phyloP scores from a whole-genome alignment of 768 basidiomycete genomes.

The Hygrophoropsis aurantiaca region DNA sequence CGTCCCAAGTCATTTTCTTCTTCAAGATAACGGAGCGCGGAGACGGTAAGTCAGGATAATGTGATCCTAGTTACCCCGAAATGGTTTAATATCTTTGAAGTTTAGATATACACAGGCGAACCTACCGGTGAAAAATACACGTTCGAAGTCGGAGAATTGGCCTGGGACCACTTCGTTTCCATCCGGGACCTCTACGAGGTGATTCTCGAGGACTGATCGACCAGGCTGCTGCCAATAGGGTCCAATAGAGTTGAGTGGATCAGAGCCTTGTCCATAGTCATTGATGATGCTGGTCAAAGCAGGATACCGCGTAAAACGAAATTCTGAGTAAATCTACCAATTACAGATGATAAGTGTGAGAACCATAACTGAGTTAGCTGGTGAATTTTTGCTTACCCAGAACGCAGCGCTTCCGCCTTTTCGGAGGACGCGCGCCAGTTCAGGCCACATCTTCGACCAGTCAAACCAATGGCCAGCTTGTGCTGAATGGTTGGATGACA shows the following conservation, averaged over 20 bases:
- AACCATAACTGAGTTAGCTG: background rate
- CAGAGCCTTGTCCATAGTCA: conserved; percentile 55
- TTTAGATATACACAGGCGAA: background rate
- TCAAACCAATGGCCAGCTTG: conserved; percentile 86
- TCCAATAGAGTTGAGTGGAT: conserved; percentile 53
- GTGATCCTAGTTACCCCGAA: conserved; percentile 31
- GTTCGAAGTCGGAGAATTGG: conserved; percentile 42
- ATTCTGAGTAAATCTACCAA: conserved; percentile 64
- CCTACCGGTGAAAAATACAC: conserved; percentile 61
- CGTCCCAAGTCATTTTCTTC: conserved; percentile 62
- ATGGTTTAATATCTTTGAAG: conserved; percentile 9
- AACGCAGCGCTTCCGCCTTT: conserved; percentile 67
- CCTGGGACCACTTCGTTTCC: conserved; percentile 38
- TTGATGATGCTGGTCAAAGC: conserved; percentile 59
- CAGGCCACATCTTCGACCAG: conserved; percentile 69
- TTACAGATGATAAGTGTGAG: background rate
- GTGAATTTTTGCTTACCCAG: conserved; percentile 48
- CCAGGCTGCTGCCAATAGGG: conserved; percentile 80
- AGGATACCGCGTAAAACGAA: conserved; percentile 61
- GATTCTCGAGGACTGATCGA: conserved; percentile 65
- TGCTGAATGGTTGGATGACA: conserved; percentile 51
- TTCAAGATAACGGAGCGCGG: conserved; percentile 48
- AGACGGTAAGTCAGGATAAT: conserved; percentile 39
- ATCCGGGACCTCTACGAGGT: conserved; percentile 66
- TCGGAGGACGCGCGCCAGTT: conserved; percentile 58